A percentile compares a stretch with the other conserved stretches of the same genome.
Evolutionary conservation across 1,284 basidiomycete genomes (phyloP).

Genomic region (Leccinum fallax): DNA sequence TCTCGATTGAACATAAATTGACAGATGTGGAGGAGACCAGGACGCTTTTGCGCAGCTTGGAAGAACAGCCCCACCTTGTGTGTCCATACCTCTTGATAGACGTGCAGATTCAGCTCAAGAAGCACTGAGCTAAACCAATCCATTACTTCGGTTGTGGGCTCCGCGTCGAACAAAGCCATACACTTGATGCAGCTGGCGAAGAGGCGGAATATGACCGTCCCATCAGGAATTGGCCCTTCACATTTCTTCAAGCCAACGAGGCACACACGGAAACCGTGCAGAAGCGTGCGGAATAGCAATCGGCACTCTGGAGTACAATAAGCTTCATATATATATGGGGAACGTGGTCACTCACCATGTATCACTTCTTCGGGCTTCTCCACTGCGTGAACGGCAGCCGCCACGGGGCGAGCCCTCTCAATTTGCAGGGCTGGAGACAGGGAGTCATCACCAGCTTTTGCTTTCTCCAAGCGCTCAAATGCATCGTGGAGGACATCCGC

Average conservation of each 20-base stretch:
- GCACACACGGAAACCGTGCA: slow-evolving; percentile 89
- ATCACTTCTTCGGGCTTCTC: slow-evolving; percentile 79
- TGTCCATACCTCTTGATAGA: slow-evolving; percentile 95
- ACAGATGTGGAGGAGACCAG: slow-evolving; percentile 83
- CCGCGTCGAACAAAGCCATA: slow-evolving; percentile 85
- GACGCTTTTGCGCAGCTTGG: slow-evolving; percentile 75
- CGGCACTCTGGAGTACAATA: slow-evolving; percentile 66
- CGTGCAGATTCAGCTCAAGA: slow-evolving; percentile 82
- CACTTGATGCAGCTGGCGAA: slow-evolving; percentile 87
- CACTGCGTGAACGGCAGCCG: slow-evolving; percentile 69
- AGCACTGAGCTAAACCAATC: slow-evolving; percentile 85
- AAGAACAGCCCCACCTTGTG: slow-evolving; percentile 90
- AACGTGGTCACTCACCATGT: slow-evolving; percentile 51
- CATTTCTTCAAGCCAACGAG: slow-evolving; percentile 80
- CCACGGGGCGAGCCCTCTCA: slow-evolving; percentile 80
- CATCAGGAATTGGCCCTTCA: slow-evolving; percentile 81
- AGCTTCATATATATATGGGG: slow-evolving; percentile 7
- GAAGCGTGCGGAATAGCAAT: slow-evolving; percentile 84
- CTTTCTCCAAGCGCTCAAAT: slow-evolving; percentile 46
- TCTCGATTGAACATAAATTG: slow-evolving; percentile 89
- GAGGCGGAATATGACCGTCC: slow-evolving; percentile 84
- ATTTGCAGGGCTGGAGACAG: slow-evolving; percentile 57
- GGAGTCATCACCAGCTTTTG: slow-evolving; percentile 49
- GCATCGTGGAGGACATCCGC: slow-evolving; percentile 68
- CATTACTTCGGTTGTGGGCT: slow-evolving; percentile 82